phyloP scores from a whole-genome alignment of 805 yeast species.

The Pichia heedii region DNA sequence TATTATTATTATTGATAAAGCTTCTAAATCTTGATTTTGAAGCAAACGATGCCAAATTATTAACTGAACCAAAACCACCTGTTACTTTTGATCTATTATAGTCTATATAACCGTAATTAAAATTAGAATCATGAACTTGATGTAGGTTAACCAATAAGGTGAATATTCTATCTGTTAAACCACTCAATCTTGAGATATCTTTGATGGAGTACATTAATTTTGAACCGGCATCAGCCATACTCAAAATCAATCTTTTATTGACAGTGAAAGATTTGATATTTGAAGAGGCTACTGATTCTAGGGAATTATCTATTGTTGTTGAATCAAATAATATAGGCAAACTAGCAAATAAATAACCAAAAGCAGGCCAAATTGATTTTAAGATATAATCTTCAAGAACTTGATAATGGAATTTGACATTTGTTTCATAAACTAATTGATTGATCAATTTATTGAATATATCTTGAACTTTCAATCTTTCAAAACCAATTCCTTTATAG shows the following conservation, averaged over 20 bases:
- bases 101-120: constrained; percentile 35
- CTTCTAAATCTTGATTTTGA: constrained; percentile 19
- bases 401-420: constrained; percentile 60
- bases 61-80: constrained; percentile 26
- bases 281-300: constrained; percentile 13
- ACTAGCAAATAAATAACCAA: constrained; percentile 87
- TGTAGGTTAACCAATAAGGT: constrained; percentile 68
- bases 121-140: constrained; percentile 62
- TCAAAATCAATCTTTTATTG: constrained; percentile 81
- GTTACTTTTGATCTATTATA: constrained; percentile 10
- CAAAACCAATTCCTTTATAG: constrained; percentile 80
- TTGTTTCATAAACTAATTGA: constrained; percentile 29
- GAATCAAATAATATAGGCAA: constrained; percentile 67
- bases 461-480: constrained; percentile 53
- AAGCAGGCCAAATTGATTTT: constrained; percentile 90
- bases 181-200: constrained; percentile 84
- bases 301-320: constrained; percentile 11
- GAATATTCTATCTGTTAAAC: constrained; percentile 82
- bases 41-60: constrained; percentile 25
- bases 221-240: constrained; percentile 92
- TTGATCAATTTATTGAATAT: constrained; percentile 46
- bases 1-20: not conserved
- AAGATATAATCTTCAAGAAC: constrained; percentile 77
- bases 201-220: constrained; percentile 90
- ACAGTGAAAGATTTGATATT: constrained; percentile 84